Percentiles rank a stretch among this genome's conserved stretches.
Evolutionary conservation across 257 asterid genomes (phyloP).

Genomic region (Pogostemon cablin): DNA sequence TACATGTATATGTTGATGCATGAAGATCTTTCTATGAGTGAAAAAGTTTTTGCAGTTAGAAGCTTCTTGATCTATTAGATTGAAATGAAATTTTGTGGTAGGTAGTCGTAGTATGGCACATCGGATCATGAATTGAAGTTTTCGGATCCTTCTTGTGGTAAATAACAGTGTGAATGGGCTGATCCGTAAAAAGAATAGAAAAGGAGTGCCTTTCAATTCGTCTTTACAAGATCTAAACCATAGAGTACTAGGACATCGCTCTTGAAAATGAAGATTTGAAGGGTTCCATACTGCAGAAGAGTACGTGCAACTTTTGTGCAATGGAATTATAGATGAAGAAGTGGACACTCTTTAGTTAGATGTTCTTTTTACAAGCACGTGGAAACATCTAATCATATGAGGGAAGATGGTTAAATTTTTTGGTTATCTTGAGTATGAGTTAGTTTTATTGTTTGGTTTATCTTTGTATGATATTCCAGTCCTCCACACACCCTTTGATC

Average conservation of each 20-base stretch:
- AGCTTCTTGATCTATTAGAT: slow-evolving; percentile 9
- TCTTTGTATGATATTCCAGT: background rate
- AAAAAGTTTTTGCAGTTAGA: background rate
- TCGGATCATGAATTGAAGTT: background rate
- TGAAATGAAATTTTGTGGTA: background rate
- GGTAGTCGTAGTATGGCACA: background rate
- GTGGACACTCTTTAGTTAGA: too few relatives aligned
- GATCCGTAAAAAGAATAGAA: too few relatives aligned
- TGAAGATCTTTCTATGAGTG: background rate
- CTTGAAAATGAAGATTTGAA: too few relatives aligned
- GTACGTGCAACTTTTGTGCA: too few relatives aligned
- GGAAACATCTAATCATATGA: background rate
- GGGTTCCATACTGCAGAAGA: too few relatives aligned
- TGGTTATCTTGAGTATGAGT: background rate
- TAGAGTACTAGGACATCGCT: too few relatives aligned
- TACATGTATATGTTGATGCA: background rate
- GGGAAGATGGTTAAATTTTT: background rate
- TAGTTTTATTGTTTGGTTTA: background rate
- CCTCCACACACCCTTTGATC: too few relatives aligned
- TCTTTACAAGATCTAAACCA: too few relatives aligned
- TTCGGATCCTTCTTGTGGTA: background rate
- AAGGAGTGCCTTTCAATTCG: too few relatives aligned
- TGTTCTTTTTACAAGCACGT: too few relatives aligned
- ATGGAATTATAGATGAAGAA: too few relatives aligned
- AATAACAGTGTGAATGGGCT: too few relatives aligned